Percentiles rank a stretch among this genome's conserved stretches.
phyloP scores from a whole-genome alignment of 306 rosid species.

The Leucaena leucocephala region DNA sequence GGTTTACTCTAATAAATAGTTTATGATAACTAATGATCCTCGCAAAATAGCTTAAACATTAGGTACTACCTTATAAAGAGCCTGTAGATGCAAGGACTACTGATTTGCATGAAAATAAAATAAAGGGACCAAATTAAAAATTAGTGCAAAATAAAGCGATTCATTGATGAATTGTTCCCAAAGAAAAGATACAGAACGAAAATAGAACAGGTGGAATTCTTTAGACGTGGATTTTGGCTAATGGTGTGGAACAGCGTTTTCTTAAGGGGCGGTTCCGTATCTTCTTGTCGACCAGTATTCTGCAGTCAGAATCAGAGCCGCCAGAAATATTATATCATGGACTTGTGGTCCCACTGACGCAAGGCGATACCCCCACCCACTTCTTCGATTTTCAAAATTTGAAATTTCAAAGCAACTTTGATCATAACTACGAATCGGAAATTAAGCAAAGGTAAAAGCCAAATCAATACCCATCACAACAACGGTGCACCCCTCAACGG shows the following conservation, averaged over 20 bases:
- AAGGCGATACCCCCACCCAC: not conserved
- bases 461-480: not conserved
- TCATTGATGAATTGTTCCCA: not conserved
- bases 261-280: not conserved
- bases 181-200: too few relatives aligned
- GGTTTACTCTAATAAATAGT: too few relatives aligned
- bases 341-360: conserved; percentile 7
- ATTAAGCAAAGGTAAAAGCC: not conserved
- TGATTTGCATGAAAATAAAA: too few relatives aligned
- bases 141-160: not conserved
- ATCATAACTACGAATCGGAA: not conserved
- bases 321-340: not conserved
- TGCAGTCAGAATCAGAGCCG: not conserved
- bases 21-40: too few relatives aligned
- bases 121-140: not conserved
- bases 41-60: too few relatives aligned
- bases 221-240: not conserved
- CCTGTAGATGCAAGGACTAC: too few relatives aligned
- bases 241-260: not conserved
- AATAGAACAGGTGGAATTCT: not conserved
- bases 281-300: not conserved
- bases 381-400: conserved; percentile 1
- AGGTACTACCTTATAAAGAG: too few relatives aligned
- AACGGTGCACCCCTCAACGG: not conserved
- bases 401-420: not conserved